These are phyloP conservation scores for Pyricularia pennisetigena DNA, from an alignment of 2,329 filamentous ascomycete species.

Conservation along the genomic window DNA sequence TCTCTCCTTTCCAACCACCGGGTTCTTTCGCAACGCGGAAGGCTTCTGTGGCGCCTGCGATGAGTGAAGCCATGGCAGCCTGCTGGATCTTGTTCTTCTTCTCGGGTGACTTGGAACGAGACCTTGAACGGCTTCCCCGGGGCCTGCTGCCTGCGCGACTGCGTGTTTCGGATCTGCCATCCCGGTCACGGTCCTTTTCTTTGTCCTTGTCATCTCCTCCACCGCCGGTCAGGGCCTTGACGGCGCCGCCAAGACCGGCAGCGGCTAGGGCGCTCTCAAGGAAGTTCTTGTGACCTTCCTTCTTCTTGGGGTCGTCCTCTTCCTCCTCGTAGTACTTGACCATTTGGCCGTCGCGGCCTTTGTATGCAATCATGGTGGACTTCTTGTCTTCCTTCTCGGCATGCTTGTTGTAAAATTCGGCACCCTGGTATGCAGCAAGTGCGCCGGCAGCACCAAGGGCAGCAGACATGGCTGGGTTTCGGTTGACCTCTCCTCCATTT, in stretches of 20 bases:
- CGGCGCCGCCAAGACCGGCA: conserved; percentile 51
- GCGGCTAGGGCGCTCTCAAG: conserved; percentile 53
- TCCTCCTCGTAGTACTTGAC: conserved; percentile 48
- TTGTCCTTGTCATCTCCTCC: conserved; percentile 26
- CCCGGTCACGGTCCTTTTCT: conserved; percentile 22
- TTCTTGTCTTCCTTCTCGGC: conserved; percentile 44
- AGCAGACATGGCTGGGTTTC: conserved; percentile 49
- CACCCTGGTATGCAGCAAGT: conserved; percentile 53
- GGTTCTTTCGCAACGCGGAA: conserved; percentile 85
- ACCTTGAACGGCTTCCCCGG: conserved; percentile 33
- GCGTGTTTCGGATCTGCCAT: conserved; percentile 26
- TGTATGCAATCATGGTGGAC: conserved; percentile 41
- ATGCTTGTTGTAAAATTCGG: conserved; percentile 52
- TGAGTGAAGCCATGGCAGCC: conserved; percentile 80
- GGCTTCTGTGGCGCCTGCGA: conserved; percentile 85
- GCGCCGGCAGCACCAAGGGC: conserved; percentile 55
- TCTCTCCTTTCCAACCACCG: conserved; percentile 81
- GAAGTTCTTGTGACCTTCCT: conserved; percentile 54
- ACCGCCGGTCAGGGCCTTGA: conserved; percentile 46
- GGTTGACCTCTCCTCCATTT: conserved; percentile 36
- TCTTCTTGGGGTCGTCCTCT: conserved; percentile 37
- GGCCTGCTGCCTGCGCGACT: conserved; percentile 23
- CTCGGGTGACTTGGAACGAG: conserved; percentile 43
- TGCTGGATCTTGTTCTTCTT: conserved; percentile 62
- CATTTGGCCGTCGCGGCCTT: conserved; percentile 41